Evolutionary conservation across 805 yeast species (phyloP), one percentile per base, ranked within the genome.

Genomic region (Kuraishia piskuri): DNA sequence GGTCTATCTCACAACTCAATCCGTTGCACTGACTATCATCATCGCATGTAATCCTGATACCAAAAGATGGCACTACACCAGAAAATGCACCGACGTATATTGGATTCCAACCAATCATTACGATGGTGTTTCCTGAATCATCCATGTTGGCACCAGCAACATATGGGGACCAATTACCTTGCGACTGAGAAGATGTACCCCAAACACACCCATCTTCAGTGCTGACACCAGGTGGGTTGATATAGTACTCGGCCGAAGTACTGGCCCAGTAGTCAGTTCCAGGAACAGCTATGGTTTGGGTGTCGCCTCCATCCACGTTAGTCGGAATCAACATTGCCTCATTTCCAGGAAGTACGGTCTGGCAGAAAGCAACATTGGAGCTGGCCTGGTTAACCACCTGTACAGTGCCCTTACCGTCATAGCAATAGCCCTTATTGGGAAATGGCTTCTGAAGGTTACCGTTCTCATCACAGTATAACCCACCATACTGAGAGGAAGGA

Each of bases 281-380:
- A 19, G 96, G 96, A 52, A 90, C 96, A 22, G 96, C 96, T 54
- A 90, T 70, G 2, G 77, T 73, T 53, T 73, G 68, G n/a, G 73
- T 56, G 8, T 70, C 61, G 9, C 80, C 77, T 14, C 75, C 69
- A n/a, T 71, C 76, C 54, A 85, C 82, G 52, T 76, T 66, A 22
- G 95, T 89, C 56, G 97, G 97, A 59, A 90, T 89, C 66, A 89
- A 75, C 96, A 90, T 90, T 60, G 90, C 96, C 72, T 90, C 96
- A 68, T 89, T 88, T 59, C 97, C 97, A 22, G 97, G 97, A 54
- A 90, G 75, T 6, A 90, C 96, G 8, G 96, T 90, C 72, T 90
- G 96, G 68, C 97, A 90, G 69, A 90, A 82, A 7, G 96, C 91
- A 58, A 89, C 90, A 55, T 78, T 72, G 4, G 70, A 56, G 46